phyloP scores from a whole-genome alignment of 768 basidiomycete genomes.

The Coprinellus micaceus region DNA sequence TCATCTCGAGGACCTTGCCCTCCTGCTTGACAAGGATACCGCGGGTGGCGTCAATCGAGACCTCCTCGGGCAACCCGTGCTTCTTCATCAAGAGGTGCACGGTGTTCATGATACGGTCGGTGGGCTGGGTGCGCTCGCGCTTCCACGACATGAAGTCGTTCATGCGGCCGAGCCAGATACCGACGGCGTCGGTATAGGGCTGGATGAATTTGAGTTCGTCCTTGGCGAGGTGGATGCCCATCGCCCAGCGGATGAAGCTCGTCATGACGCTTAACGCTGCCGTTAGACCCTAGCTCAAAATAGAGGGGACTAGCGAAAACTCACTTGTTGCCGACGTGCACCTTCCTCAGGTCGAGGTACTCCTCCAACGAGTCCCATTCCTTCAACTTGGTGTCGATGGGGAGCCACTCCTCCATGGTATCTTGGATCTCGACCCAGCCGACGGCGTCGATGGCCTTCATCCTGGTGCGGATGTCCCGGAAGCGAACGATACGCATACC shows the following conservation, averaged over 20 bases:
- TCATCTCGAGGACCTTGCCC: not conserved
- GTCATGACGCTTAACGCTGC: not conserved
- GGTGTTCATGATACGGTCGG: slow-evolving; percentile 1
- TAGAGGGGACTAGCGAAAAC: not conserved
- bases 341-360: not conserved
- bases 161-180: not conserved
- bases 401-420: not conserved
- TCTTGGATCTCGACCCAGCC: slow-evolving; percentile 1
- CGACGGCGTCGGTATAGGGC: not conserved
- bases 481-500: not conserved
- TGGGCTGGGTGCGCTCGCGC: slow-evolving; percentile 2
- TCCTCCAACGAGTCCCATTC: not conserved
- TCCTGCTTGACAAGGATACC: not conserved
- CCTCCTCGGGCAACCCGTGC: not conserved
- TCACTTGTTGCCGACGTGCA: not conserved
- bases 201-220: not conserved
- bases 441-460: not conserved
- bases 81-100: not conserved
- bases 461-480: not conserved
- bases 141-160: slow-evolving; percentile 3
- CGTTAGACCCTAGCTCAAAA: too few relatives aligned
- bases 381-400: not conserved
- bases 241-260: slow-evolving; percentile 2
- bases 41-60: not conserved
- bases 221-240: not conserved